Evolutionary conservation across 2,329 filamentous ascomycete genomes (phyloP).

Genomic region (Hirsutella thompsonii): DNA sequence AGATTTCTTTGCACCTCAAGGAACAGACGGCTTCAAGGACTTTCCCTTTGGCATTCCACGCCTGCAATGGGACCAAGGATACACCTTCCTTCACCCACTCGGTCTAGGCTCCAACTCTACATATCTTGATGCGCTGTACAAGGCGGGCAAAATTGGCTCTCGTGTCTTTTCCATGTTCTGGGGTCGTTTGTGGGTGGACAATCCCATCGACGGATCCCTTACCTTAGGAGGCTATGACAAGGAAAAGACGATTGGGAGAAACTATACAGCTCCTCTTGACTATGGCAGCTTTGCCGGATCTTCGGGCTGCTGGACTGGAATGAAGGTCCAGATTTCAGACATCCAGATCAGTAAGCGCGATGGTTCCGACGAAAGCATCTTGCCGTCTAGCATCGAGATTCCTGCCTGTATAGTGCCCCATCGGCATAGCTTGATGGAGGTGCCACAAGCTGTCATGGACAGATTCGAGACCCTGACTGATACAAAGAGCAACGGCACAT

Average conservation of each 20-base stretch:
- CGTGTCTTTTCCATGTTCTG: constrained; percentile 5
- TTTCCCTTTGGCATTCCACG: constrained; percentile 15
- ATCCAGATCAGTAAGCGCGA: too few relatives aligned
- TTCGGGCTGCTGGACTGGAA: constrained; percentile 4
- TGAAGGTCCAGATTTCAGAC: too few relatives aligned
- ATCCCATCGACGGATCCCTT: constrained; percentile 2
- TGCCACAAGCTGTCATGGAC: too few relatives aligned
- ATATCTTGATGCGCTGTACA: neutral
- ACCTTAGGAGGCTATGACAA: constrained; percentile 7
- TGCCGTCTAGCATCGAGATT: too few relatives aligned
- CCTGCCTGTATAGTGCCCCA: constrained; percentile 3
- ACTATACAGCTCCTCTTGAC: constrained; percentile 1
- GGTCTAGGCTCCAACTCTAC: constrained; percentile 7
- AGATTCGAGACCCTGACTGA: neutral
- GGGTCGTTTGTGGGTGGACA: constrained; percentile 7
- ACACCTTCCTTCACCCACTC: constrained; percentile 13
- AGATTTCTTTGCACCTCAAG: neutral
- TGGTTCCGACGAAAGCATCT: too few relatives aligned
- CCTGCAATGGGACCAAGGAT: constrained; percentile 12
- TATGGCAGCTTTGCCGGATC: constrained; percentile 4
- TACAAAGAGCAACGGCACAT: neutral
- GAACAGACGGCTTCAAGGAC: constrained; percentile 3
- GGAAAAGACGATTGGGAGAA: constrained; percentile 6
- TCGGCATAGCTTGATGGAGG: neutral
- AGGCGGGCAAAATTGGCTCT: neutral